Percentiles rank a stretch among this genome's conserved stretches.
Conservation (phyloP, 1,284 basidiomycete genomes). For the Ceratobasidium sp. region DNA sequence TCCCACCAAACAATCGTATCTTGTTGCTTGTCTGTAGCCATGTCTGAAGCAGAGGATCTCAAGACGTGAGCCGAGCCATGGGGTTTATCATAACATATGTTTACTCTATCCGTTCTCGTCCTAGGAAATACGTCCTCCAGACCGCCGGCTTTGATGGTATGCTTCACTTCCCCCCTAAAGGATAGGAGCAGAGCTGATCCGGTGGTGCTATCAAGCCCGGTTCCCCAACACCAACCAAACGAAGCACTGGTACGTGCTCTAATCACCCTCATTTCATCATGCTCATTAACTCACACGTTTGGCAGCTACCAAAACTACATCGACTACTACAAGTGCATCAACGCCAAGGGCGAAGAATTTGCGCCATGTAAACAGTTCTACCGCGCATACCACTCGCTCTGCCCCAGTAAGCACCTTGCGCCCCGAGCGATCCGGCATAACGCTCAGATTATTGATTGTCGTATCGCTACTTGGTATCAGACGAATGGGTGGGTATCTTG, state of each 20-base stretch:
- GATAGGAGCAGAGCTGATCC: constrained; percentile 7
- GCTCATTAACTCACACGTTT: constrained; percentile 20
- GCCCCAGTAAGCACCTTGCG: constrained; percentile 84
- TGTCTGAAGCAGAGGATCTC: constrained; percentile 66
- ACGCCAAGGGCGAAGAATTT: constrained; percentile 98
- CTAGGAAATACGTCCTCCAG: constrained; percentile 83
- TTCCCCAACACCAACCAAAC: constrained; percentile 98
- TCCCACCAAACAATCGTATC: constrained; percentile 42
- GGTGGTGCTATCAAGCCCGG: constrained; percentile 66
- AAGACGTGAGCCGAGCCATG: constrained; percentile 37
- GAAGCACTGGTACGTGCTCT: constrained; percentile 80
- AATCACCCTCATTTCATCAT: background rate
- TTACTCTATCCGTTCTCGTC: constrained; percentile 44
- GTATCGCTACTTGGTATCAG: constrained; percentile 57
- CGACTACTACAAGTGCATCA: constrained; percentile 97
- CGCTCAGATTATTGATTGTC: constrained; percentile 32
- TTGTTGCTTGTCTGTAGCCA: constrained; percentile 55
- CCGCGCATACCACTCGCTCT: constrained; percentile 94
- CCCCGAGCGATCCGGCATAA: background rate
- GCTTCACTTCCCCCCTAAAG: constrained; percentile 49
- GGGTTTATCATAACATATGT: constrained; percentile 24
- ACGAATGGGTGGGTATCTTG: constrained; percentile 78
- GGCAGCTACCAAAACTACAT: constrained; percentile 93
- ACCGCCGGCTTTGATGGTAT: constrained; percentile 88
- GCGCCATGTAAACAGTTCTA: constrained; percentile 99